Percentiles rank a stretch among this genome's conserved stretches.
Evolutionary conservation across 257 asterid genomes (phyloP).

Genomic region (Fraxinus excelsior): DNA sequence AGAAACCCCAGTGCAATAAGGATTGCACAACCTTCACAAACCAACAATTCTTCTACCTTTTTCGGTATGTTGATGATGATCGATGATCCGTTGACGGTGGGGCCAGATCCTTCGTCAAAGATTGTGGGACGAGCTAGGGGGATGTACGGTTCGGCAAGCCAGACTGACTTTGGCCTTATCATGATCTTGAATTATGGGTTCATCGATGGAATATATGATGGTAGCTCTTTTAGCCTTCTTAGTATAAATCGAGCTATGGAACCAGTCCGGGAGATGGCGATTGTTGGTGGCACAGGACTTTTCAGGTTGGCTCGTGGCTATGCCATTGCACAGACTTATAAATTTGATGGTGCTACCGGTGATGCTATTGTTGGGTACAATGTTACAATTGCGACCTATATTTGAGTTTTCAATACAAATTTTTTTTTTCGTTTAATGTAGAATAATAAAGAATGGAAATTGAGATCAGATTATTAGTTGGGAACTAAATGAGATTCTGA

Average conservation of each 20-base stretch:
- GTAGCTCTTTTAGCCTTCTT: constrained; percentile 75
- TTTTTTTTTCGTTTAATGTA: no score
- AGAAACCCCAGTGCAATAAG: constrained; percentile 51
- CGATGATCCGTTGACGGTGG: constrained; percentile 66
- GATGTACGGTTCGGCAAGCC: constrained; percentile 69
- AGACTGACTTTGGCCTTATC: constrained; percentile 54
- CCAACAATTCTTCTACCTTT: constrained; percentile 31
- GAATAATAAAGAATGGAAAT: neutral
- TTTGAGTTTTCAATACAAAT: constrained; percentile 15
- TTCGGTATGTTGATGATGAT: constrained; percentile 62
- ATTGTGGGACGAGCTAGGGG: constrained; percentile 76
- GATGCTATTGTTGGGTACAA: constrained; percentile 74
- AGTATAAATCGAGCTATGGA: constrained; percentile 47
- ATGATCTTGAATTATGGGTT: constrained; percentile 66
- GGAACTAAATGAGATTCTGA: neutral
- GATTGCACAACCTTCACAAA: constrained; percentile 46
- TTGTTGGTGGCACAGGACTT: constrained; percentile 86
- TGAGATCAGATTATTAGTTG: neutral
- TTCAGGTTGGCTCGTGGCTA: constrained; percentile 77
- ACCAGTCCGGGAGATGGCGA: constrained; percentile 70
- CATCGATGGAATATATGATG: constrained; percentile 59
- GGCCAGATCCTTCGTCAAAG: constrained; percentile 59
- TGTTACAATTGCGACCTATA: constrained; percentile 50
- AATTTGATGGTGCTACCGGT: constrained; percentile 39
- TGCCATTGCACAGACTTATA: constrained; percentile 60